A percentile compares a stretch with the other conserved stretches of the same genome.
These are phyloP conservation scores for Puccinia coronata DNA, from an alignment of 1,284 basidiomycete species.

Conservation along the genomic window DNA sequence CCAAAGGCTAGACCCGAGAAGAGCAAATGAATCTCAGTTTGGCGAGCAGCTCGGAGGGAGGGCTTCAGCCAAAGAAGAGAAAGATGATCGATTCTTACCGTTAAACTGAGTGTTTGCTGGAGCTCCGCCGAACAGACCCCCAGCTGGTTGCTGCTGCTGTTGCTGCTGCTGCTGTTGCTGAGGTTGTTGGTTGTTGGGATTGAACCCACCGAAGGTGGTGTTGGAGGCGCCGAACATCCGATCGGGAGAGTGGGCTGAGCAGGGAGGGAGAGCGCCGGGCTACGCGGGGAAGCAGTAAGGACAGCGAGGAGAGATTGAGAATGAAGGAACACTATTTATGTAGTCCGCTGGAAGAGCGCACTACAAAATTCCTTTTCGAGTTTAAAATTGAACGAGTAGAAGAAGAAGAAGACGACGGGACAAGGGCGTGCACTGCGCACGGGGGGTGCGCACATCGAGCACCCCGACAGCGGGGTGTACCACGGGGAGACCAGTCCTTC, in stretches of 20 bases:
- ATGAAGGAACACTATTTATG: too few species aligned
- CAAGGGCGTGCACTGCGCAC: too few species aligned
- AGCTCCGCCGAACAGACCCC: constrained; percentile 36
- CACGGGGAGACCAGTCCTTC: too few species aligned
- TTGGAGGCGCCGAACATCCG: constrained; percentile 47
- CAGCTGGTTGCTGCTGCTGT: constrained; percentile 32
- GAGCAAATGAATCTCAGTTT: background rate
- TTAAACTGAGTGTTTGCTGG: constrained; percentile 1
- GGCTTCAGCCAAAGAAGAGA: background rate
- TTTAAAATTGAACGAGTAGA: too few species aligned
- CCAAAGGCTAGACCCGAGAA: constrained; percentile 22
- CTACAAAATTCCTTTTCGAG: too few species aligned
- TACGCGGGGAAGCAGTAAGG: background rate
- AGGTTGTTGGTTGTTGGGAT: constrained; percentile 31
- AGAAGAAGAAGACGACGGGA: too few species aligned
- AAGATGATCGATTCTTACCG: constrained; percentile 15
- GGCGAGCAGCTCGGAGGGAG: background rate
- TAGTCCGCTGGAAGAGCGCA: too few species aligned
- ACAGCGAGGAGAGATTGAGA: background rate
- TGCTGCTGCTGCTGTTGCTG: constrained; percentile 43
- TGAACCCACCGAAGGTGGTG: constrained; percentile 32
- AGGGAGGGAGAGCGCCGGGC: background rate
- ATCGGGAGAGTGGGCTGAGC: background rate
- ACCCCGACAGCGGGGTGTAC: too few species aligned
- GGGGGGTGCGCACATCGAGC: too few species aligned